Base-by-base conservation (phyloP, 2,329 filamentous ascomycete species). In the Penicillium sp. region DNA sequence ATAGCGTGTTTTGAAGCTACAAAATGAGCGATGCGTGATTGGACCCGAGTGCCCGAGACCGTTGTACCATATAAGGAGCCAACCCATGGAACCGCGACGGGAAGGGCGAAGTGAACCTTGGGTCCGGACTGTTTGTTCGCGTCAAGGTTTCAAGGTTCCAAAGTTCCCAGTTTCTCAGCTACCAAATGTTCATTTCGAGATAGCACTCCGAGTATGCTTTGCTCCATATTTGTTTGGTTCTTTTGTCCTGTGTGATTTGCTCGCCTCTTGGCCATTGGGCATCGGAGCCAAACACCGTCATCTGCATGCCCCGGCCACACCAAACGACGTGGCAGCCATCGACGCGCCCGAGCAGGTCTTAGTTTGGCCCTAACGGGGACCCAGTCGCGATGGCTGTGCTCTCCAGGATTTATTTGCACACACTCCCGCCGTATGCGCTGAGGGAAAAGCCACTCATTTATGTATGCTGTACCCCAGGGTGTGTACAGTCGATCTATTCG, bases 301-400 rank as follows among this genome's bases (percentile, higher is more conserved):
- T 52, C 55, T 62, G 60, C 56, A 61, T 56, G 61, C 49, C 55
- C 56, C 56, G 47, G 58, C 49, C 55, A 55, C 39, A 49, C 39
- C 42, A 42, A 46, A 54, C 62, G 56, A 64, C 63, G 63, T 66
- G 63, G 62, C 62, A 66, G 46, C 24, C 59, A 22, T 53, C 32
- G 40, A 62, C 45, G 45, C 59, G 56, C 32, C 49, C 50, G 42
- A 48, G 36, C 47, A 29, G 39, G 39, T 43, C 24, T 52, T 54
- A 49, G 54, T 51, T 47, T 43, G 49, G 42, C 50, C 50, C 38
- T 36, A n/a, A 48, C 47, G 49, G 51, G 46, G 46, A 32, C 42
- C 43, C 45, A 21, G 31, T 47, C 38, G 49, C 34, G 50, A 54
- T 47, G 46, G 39, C 40, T 31, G 50, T 55, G 42, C 52, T 47